Evolutionary conservation across 73 alveolate genomes (phyloP), one percentile per base, ranked within the genome.

Genomic region (Paramecium pentaurelia): DNA sequence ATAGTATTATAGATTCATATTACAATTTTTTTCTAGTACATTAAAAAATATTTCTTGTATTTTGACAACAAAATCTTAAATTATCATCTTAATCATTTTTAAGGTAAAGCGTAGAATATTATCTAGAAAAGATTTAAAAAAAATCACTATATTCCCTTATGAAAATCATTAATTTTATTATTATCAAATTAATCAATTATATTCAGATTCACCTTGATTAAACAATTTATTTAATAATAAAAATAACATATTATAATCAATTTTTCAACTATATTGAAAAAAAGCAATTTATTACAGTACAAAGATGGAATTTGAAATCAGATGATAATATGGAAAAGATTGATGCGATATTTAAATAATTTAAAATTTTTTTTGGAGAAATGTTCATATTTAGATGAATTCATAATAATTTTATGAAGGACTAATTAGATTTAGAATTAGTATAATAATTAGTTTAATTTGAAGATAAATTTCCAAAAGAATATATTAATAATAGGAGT

Each of bases 281-380:
- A 64, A 64, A 32, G 3, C 10, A 64, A 64, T 28, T 64, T 30
- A 64, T 7, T 64, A 18, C 34, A 40, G n/a, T 73, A 44, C 37
- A 73, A 40, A 36, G 37, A n/a, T 73, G 87, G 87, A 40, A 37
- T 40, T n/a, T 32, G 12, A 73, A 73, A 18, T 36, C 54, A 73
- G 60, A 73, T 16, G 22, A 37, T 8, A 34, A 34, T 1, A 40
- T 37, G 32, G 3, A 37, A 20, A 30, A 37, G 87, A 73, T 38
- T 14, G 10, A 73, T 37, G 60, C 37, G 37, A 18, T 40, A 4
- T 73, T 22, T 37, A 73, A 73, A 38, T 22, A 16, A 34, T 37
- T 73, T 37, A 32, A 68, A 36, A 73, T n/a, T n/a, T n/a, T n/a
- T n/a, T 36, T 73, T 73, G 87, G 87, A 73, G 14, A 68, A n/a